Conservation (phyloP, 75 land plant species). For the Pinus tabuliformis region DNA sequence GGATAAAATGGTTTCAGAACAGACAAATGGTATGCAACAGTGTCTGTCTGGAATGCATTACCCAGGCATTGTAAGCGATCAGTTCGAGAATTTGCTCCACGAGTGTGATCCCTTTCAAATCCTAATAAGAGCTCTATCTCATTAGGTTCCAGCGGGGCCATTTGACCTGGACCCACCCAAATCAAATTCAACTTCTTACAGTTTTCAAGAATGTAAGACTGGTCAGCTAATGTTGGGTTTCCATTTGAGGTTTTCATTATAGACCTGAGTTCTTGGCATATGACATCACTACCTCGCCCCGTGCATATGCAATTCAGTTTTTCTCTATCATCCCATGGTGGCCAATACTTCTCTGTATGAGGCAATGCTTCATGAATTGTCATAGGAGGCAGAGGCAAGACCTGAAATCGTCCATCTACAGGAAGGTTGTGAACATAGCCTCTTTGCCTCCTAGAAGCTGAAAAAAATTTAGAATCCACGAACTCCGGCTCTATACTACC, state of each 20-base stretch:
- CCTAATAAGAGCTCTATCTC: constrained; percentile 72
- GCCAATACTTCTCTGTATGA: constrained; percentile 52
- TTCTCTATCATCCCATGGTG: constrained; percentile 64
- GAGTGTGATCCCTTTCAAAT: constrained; percentile 72
- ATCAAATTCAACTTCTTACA: constrained; percentile 69
- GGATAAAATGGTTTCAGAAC: constrained; percentile 34
- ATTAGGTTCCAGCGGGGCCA: constrained; percentile 75
- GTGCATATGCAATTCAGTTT: constrained; percentile 63
- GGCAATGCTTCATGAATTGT: constrained; percentile 71
- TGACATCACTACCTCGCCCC: constrained; percentile 17
- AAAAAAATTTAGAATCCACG: constrained; percentile 73
- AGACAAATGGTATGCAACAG: constrained; percentile 41
- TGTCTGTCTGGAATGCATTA: constrained; percentile 68
- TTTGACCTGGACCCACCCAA: constrained; percentile 68
- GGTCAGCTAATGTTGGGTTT: constrained; percentile 31
- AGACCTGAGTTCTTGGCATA: constrained; percentile 20
- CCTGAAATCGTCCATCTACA: constrained; percentile 39
- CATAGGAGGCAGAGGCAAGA: constrained; percentile 56
- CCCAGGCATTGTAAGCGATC: constrained; percentile 62
- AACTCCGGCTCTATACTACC: constrained; percentile 71
- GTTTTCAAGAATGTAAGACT: constrained; percentile 41
- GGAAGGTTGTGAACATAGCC: constrained; percentile 86
- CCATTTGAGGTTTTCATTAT: constrained; percentile 16
- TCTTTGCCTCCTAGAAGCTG: constrained; percentile 63
- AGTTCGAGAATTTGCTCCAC: constrained; percentile 53